phyloP scores from a whole-genome alignment of 2,329 filamentous ascomycete genomes.

The Fusarium subtropicale region DNA sequence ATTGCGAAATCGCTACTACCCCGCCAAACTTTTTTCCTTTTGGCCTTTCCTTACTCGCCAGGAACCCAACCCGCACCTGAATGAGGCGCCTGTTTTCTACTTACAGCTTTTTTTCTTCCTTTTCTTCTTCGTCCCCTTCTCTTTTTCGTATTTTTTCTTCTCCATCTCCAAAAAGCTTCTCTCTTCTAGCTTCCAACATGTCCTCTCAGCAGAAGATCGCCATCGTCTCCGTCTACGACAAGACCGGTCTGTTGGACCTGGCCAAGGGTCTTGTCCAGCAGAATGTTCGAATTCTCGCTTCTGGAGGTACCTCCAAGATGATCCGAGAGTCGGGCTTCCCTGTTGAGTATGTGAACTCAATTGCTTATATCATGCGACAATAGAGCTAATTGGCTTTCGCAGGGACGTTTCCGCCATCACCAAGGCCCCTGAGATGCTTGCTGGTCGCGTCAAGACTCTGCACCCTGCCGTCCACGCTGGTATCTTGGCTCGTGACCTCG shows the following conservation, averaged over 20 bases:
- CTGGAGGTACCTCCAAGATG: slow-evolving; percentile 94
- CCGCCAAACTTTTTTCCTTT: slow-evolving; percentile 48
- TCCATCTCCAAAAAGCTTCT: slow-evolving; percentile 17
- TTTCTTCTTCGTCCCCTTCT: slow-evolving; percentile 12
- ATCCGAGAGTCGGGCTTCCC: slow-evolving; percentile 96
- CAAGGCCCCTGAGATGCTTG: slow-evolving; percentile 95
- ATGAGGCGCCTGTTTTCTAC: slow-evolving; percentile 33
- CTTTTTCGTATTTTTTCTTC: neutral
- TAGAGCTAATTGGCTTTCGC: slow-evolving; percentile 29
- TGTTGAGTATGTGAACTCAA: slow-evolving; percentile 79
- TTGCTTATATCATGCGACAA: neutral
- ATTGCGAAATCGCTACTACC: slow-evolving; percentile 42
- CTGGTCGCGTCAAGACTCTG: slow-evolving; percentile 87
- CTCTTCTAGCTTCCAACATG: slow-evolving; percentile 48
- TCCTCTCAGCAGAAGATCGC: slow-evolving; percentile 71
- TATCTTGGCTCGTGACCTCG: slow-evolving; percentile 93
- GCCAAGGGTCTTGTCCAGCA: slow-evolving; percentile 90
- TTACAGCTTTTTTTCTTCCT: slow-evolving; percentile 21
- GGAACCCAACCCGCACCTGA: slow-evolving; percentile 34
- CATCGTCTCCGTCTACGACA: slow-evolving; percentile 98
- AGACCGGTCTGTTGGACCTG: slow-evolving; percentile 93
- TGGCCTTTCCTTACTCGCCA: slow-evolving; percentile 34
- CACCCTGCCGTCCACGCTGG: slow-evolving; percentile 92
- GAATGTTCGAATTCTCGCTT: slow-evolving; percentile 92
- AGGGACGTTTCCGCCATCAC: slow-evolving; percentile 99